Evolutionary conservation across 2,329 filamentous ascomycete species (phyloP).

Genomic region (Xylariaceae sp.): DNA sequence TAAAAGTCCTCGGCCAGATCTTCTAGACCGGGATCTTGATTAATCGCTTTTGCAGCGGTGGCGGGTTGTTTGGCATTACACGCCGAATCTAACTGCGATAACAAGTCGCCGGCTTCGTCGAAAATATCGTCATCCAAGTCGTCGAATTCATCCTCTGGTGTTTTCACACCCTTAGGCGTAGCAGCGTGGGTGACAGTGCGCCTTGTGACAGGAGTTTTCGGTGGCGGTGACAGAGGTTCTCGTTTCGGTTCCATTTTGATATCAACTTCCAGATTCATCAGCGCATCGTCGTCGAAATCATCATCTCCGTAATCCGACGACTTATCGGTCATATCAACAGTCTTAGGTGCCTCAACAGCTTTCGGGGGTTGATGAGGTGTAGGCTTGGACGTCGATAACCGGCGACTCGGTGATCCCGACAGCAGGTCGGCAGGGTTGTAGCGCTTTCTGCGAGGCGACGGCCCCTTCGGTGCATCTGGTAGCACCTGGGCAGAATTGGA

Average conservation of each 20-base stretch:
- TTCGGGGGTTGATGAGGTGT: slow-evolving; percentile 11
- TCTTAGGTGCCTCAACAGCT: slow-evolving; percentile 1
- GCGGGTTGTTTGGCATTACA: slow-evolving; percentile 17
- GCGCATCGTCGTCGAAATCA: slow-evolving; percentile 55
- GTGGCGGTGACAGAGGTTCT: slow-evolving; percentile 11
- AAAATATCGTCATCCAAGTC: slow-evolving; percentile 60
- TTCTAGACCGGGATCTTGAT: slow-evolving; percentile 25
- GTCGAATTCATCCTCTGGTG: slow-evolving; percentile 55
- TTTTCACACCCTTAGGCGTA: slow-evolving; percentile 12
- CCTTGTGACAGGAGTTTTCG: slow-evolving; percentile 15
- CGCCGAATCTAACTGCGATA: slow-evolving; percentile 34
- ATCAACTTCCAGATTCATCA: slow-evolving; percentile 49
- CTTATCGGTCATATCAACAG: slow-evolving; percentile 10
- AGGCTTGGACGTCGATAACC: slow-evolving; percentile 22
- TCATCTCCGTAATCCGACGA: slow-evolving; percentile 51
- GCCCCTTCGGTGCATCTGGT: slow-evolving; percentile 36
- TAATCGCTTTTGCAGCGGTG: slow-evolving; percentile 10
- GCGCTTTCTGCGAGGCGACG: slow-evolving; percentile 41
- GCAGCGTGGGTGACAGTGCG: slow-evolving; percentile 15
- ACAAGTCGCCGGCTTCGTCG: slow-evolving; percentile 41
- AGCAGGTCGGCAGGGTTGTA: slow-evolving; percentile 18
- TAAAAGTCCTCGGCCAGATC: slow-evolving; percentile 44
- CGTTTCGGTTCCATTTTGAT: slow-evolving; percentile 25
- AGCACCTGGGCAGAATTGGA: slow-evolving; percentile 33
- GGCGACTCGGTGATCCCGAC: slow-evolving; percentile 17